Evolutionary conservation across 2,329 filamentous ascomycete genomes (phyloP).

Genomic region (Epicoccum nigrum): DNA sequence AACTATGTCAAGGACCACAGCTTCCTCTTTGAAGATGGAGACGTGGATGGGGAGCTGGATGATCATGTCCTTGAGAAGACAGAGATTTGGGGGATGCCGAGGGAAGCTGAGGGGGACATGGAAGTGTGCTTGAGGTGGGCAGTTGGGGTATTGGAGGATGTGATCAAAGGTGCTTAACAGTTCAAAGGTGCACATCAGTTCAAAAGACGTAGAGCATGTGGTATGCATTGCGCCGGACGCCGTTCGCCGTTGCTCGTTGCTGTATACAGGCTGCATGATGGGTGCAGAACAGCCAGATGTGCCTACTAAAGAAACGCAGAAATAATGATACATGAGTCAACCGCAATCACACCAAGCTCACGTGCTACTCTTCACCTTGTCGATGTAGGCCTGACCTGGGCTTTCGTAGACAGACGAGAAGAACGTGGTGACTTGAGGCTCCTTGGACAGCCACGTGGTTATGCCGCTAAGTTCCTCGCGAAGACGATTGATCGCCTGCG

Average conservation of each 20-base stretch:
- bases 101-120: conserved; percentile 45
- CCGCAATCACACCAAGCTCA: conserved; percentile 11
- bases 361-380: conserved; percentile 61
- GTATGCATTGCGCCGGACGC: conserved; percentile 13
- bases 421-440: conserved; percentile 70
- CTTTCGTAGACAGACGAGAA: conserved; percentile 80
- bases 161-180: conserved; percentile 22
- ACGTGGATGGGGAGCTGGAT: conserved; percentile 66
- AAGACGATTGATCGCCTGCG: conserved; percentile 84
- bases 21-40: conserved; percentile 75
- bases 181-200: background rate
- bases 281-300: background rate
- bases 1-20: conserved; percentile 84
- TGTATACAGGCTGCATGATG: background rate
- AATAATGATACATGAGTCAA: conserved; percentile 20
- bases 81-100: conserved; percentile 49
- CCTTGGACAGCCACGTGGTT: conserved; percentile 79
- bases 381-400: conserved; percentile 72
- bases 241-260: conserved; percentile 5
- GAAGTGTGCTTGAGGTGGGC: conserved; percentile 41
- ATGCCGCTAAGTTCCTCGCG: conserved; percentile 89
- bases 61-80: conserved; percentile 43
- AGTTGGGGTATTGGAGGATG: conserved; percentile 29
- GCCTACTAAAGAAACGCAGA: conserved; percentile 19
- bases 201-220: background rate